These are phyloP conservation scores for Cyberlindnera nakhonratchasimensis DNA, from an alignment of 805 yeast species.

Conservation along the genomic window DNA sequence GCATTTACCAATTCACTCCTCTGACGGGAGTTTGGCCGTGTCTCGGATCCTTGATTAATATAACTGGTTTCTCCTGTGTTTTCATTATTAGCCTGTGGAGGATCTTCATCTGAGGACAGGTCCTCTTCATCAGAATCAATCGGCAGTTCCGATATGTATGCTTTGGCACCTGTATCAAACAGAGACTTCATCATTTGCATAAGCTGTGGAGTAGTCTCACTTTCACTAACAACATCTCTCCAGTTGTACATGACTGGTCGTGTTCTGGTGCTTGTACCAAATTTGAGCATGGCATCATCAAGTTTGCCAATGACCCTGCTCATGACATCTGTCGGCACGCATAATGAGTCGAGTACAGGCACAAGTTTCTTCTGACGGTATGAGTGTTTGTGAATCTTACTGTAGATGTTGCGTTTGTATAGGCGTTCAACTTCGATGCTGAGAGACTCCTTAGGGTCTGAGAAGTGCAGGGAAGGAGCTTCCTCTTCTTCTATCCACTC, in stretches of 20 bases:
- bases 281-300: slow-evolving; percentile 78
- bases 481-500: not conserved
- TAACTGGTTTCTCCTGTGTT: not conserved
- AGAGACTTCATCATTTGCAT: slow-evolving; percentile 1
- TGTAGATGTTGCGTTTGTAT: slow-evolving; percentile 7
- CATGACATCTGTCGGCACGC: not conserved
- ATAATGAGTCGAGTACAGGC: slow-evolving; percentile 1
- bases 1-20: not conserved
- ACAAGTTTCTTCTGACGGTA: not conserved
- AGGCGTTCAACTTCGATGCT: slow-evolving; percentile 13
- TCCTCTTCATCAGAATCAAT: too few species aligned
- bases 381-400: not conserved
- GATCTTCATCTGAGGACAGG: not conserved
- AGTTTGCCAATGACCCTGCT: not conserved
- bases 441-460: slow-evolving; percentile 8
- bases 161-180: slow-evolving; percentile 63
- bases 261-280: slow-evolving; percentile 63
- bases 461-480: not conserved
- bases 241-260: slow-evolving; percentile 51
- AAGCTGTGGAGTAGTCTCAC: not conserved
- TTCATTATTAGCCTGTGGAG: not conserved
- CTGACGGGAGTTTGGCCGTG: not conserved
- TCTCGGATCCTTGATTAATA: not conserved
- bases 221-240: slow-evolving; percentile 3
- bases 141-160: slow-evolving; percentile 67